These are phyloP conservation scores for Phytophthora pinifolia DNA, from an alignment of 352 stramenopile species.

Conservation along the genomic window DNA sequence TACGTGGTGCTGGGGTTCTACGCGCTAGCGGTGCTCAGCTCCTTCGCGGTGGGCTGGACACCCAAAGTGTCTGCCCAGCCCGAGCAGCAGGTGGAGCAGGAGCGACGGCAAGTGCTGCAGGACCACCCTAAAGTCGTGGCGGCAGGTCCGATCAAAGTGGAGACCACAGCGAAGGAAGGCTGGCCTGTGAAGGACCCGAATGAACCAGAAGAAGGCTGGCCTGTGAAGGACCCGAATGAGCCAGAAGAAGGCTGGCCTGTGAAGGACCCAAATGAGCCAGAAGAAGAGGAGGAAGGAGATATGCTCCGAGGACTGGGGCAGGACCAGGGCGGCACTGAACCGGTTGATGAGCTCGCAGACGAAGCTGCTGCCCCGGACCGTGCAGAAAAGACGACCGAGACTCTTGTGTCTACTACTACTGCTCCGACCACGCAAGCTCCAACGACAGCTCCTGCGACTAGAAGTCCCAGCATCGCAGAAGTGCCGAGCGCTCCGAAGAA, in stretches of 20 bases:
- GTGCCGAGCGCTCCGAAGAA: not conserved
- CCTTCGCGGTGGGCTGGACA: conserved; percentile 11
- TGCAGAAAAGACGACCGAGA: not conserved
- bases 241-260: conserved; percentile 22
- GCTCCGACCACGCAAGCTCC: not conserved
- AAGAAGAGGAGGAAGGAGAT: not conserved
- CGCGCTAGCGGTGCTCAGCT: conserved; percentile 19
- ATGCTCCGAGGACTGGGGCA: not conserved
- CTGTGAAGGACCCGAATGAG: conserved; percentile 15
- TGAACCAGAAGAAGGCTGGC: conserved; percentile 23
- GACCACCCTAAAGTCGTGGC: conserved; percentile 10
- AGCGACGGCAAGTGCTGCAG: conserved; percentile 5
- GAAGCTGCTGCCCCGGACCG: not conserved
- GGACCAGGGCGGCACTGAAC: conserved; percentile 3
- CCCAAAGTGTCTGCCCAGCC: conserved; percentile 1
- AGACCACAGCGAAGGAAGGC: conserved; percentile 16
- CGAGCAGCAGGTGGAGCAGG: conserved; percentile 6
- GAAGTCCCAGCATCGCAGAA: conserved; percentile 2
- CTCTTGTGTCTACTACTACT: not conserved
- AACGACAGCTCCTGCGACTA: not conserved
- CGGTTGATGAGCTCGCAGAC: conserved; percentile 3
- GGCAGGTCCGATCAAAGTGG: conserved; percentile 11
- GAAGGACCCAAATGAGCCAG: conserved; percentile 13
- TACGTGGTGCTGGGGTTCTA: conserved; percentile 33
- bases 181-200: conserved; percentile 19